phyloP scores from a whole-genome alignment of 371 early-diverging fungal genomes.

The Syncephalastrum contaminatum region DNA sequence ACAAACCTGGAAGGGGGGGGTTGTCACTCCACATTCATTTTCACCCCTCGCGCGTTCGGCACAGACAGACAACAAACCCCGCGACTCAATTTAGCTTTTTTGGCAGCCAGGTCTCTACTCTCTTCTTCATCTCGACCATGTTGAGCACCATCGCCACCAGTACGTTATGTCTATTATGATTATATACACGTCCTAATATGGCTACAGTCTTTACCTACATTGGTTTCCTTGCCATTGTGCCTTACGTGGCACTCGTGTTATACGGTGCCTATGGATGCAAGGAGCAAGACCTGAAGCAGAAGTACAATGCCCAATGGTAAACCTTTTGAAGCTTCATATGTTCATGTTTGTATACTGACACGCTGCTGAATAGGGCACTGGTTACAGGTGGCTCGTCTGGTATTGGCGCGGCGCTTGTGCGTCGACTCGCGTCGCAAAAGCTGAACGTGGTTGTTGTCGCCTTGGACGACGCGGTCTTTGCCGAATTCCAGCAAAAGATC shows the following conservation, averaged over 20 bases:
- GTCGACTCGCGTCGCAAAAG: conserved; percentile 53
- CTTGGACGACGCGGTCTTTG: conserved; percentile 47
- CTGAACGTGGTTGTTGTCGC: conserved; percentile 63
- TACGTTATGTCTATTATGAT: no score
- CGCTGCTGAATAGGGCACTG: conserved; percentile 28
- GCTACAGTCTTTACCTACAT: conserved; percentile 44
- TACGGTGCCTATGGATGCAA: conserved; percentile 52
- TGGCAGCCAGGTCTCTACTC: no score
- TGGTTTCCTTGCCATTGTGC: conserved; percentile 44
- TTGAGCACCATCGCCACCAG: no score
- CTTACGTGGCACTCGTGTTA: conserved; percentile 41
- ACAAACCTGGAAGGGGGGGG: no score
- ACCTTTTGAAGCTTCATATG: background rate
- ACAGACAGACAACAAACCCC: no score
- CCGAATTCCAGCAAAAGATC: conserved; percentile 38
- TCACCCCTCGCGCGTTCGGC: no score
- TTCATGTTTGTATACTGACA: background rate
- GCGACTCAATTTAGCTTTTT: no score
- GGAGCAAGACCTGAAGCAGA: conserved; percentile 57
- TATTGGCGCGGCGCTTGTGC: conserved; percentile 60
- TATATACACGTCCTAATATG: no score
- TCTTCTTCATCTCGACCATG: no score
- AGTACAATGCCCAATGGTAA: conserved; percentile 63
- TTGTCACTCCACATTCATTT: no score
- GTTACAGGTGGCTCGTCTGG: conserved; percentile 66